phyloP scores from a whole-genome alignment of 768 basidiomycete genomes.

The Suillus clintonianus region DNA sequence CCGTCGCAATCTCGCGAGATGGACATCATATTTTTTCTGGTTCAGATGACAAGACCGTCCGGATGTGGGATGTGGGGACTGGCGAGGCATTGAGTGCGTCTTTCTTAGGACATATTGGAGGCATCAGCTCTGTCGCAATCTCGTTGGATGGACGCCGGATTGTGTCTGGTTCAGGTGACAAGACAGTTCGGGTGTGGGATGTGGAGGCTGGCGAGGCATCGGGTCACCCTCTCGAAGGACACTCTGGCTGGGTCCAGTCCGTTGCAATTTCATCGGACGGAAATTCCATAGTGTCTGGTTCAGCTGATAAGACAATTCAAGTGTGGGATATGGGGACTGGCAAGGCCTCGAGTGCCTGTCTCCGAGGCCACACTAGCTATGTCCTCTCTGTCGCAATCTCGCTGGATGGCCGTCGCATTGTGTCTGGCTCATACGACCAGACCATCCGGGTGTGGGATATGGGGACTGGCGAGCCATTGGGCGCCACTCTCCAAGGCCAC shows the following conservation, averaged over 20 bases:
- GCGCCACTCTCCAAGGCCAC: constrained; percentile 9
- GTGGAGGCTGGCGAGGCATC: background rate
- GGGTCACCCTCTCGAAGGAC: background rate
- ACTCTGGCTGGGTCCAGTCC: background rate
- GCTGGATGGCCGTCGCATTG: too few relatives aligned
- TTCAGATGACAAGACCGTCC: background rate
- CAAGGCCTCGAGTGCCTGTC: too few relatives aligned
- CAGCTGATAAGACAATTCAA: too few relatives aligned
- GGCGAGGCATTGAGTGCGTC: background rate
- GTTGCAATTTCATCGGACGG: too few relatives aligned
- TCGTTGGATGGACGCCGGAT: constrained; percentile 4
- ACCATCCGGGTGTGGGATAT: background rate
- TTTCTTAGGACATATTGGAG: background rate
- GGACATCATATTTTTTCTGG: background rate
- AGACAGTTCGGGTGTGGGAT: background rate
- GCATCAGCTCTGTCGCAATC: background rate
- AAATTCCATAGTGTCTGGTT: too few relatives aligned
- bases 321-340: too few relatives aligned
- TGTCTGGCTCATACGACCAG: background rate
- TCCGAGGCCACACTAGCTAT: too few relatives aligned
- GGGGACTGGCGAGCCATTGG: constrained; percentile 17
- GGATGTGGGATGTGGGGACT: background rate
- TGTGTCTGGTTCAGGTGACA: constrained; percentile 2
- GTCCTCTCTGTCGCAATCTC: too few relatives aligned
- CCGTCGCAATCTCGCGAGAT: constrained; percentile 17